Evolutionary conservation across 176 grass and related monocot species (phyloP).

Genomic region (Puya raimondii): DNA sequence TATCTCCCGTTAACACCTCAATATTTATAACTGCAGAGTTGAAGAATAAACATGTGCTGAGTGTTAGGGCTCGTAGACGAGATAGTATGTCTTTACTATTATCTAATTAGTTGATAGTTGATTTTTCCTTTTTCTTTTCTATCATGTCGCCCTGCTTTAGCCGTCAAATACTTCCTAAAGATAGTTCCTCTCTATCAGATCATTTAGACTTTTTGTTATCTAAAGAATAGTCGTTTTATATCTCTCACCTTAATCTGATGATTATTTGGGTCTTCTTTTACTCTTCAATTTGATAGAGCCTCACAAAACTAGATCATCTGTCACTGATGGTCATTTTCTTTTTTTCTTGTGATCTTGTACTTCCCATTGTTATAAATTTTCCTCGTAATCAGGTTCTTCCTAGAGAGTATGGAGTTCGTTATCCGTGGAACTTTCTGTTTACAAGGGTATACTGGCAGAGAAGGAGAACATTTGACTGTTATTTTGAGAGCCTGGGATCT

Average conservation of each 20-base stretch:
- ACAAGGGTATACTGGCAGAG: slow-evolving; percentile 20
- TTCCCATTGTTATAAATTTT: slow-evolving; percentile 1
- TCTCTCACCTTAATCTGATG: background rate
- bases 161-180: background rate
- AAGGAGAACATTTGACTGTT: slow-evolving; percentile 5
- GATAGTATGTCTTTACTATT: background rate
- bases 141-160: background rate
- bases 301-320: background rate
- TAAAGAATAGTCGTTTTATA: background rate
- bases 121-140: background rate
- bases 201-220: background rate
- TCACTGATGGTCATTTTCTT: background rate
- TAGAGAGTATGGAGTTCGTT: slow-evolving; percentile 36
- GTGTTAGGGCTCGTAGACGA: too few relatives aligned
- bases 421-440: slow-evolving; percentile 42
- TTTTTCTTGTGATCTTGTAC: slow-evolving; percentile 8
- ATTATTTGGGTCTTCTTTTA: background rate
- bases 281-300: background rate
- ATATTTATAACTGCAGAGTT: too few relatives aligned
- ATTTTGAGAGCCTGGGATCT: slow-evolving; percentile 12
- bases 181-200: background rate
- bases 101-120: background rate
- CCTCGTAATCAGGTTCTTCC: slow-evolving; percentile 33
- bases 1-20: too few relatives aligned
- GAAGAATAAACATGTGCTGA: too few relatives aligned